phyloP scores from a whole-genome alignment of 2,329 filamentous ascomycete species.

The Trichophyton verrucosum region DNA sequence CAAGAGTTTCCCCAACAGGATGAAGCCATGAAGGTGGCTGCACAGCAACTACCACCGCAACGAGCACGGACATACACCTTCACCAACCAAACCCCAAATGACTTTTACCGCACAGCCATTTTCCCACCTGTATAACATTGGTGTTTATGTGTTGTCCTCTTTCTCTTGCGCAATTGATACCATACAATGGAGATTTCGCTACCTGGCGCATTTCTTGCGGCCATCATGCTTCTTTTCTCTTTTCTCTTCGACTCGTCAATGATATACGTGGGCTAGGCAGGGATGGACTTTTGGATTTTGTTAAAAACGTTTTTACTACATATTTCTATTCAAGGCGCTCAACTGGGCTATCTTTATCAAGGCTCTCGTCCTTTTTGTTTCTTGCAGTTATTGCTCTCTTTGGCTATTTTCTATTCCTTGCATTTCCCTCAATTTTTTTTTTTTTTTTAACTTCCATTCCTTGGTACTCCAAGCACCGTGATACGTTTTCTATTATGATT shows the following conservation, averaged over 20 bases:
- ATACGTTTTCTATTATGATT: not conserved
- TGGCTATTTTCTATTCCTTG: not conserved
- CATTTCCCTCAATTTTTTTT: not conserved
- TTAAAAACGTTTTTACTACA: not conserved
- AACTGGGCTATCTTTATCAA: not conserved
- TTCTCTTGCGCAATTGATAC: not conserved
- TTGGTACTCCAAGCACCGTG: not conserved
- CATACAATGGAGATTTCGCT: not conserved
- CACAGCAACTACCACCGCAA: constrained; percentile 31
- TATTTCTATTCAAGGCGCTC: not conserved
- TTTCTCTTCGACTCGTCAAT: not conserved
- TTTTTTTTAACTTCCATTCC: not conserved
- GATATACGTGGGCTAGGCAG: not conserved
- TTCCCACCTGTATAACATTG: not conserved
- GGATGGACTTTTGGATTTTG: not conserved
- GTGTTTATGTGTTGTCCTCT: not conserved
- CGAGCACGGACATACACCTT: constrained; percentile 35
- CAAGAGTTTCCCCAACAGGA: constrained; percentile 35
- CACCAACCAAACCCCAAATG: constrained; percentile 31
- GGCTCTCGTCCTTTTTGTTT: not conserved
- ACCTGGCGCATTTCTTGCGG: not conserved
- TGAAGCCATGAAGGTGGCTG: constrained; percentile 30
- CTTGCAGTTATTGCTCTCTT: not conserved
- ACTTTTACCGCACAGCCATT: constrained; percentile 17
- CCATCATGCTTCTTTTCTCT: not conserved